Percentiles rank a stretch among this genome's conserved stretches.
Conservation (phyloP, 257 asterid species). For the Penstemon barbatus region DNA sequence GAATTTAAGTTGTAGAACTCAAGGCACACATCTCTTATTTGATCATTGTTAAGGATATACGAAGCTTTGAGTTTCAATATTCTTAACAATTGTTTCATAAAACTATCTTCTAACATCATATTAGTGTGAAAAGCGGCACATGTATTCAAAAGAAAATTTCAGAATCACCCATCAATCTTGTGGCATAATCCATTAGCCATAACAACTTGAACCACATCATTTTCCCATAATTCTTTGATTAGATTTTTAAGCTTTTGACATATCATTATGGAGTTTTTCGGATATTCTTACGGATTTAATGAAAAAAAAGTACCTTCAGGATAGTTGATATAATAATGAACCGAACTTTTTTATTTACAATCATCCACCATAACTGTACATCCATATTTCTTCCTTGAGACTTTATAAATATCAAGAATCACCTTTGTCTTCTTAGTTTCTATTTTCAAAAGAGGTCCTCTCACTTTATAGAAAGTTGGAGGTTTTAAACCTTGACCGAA, state of each 20-base stretch:
- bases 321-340: neutral
- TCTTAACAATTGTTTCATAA: too few relatives aligned
- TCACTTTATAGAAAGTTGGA: neutral
- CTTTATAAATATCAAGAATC: neutral
- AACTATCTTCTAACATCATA: neutral
- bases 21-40: too few relatives aligned
- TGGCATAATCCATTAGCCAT: neutral
- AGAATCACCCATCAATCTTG: neutral
- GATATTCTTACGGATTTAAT: neutral
- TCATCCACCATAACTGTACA: neutral
- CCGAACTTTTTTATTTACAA: neutral
- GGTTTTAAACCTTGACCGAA: neutral
- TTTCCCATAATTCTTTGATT: neutral
- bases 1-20: too few relatives aligned
- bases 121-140: neutral
- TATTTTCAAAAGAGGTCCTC: neutral
- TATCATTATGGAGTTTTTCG: neutral
- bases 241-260: neutral
- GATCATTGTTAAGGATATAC: too few relatives aligned
- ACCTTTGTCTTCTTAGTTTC: neutral
- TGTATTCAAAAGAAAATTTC: neutral
- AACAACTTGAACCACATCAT: neutral
- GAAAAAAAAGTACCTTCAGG: neutral
- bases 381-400: neutral
- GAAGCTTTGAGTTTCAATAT: too few relatives aligned